phyloP scores from a whole-genome alignment of 2,329 filamentous ascomycete genomes.

The Penicillium hesseltinei region DNA sequence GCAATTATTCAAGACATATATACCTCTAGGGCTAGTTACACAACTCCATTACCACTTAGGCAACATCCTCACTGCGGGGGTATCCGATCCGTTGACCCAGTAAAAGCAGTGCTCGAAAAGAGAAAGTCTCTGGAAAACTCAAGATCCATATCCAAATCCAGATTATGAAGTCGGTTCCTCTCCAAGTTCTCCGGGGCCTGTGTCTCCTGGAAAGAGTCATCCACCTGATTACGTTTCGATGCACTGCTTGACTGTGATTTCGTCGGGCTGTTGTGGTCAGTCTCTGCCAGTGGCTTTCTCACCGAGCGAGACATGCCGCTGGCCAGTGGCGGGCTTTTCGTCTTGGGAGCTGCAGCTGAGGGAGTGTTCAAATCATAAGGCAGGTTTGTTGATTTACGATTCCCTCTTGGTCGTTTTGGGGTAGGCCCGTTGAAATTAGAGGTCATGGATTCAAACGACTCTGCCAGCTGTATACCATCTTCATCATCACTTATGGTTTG shows the following conservation, averaged over 20 bases:
- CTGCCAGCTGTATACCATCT: constrained; percentile 18
- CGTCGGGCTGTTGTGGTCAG: constrained; percentile 28
- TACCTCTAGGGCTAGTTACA: background rate
- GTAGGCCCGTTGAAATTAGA: constrained; percentile 22
- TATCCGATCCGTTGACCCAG: constrained; percentile 21
- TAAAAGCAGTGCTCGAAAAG: constrained; percentile 34
- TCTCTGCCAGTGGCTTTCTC: constrained; percentile 26
- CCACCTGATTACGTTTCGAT: constrained; percentile 11
- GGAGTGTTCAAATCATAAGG: background rate
- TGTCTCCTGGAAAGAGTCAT: constrained; percentile 7
- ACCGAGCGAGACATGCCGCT: background rate
- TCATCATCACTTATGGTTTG: constrained; percentile 19
- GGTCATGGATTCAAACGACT: constrained; percentile 23
- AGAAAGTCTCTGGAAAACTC: constrained; percentile 39
- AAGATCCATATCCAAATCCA: constrained; percentile 36
- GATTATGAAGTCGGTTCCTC: constrained; percentile 25
- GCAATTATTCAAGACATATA: background rate
- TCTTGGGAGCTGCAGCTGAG: constrained; percentile 1
- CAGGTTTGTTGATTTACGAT: constrained; percentile 15
- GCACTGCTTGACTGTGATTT: constrained; percentile 19
- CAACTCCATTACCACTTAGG: background rate
- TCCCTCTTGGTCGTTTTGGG: constrained; percentile 31
- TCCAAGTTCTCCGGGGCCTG: constrained; percentile 12
- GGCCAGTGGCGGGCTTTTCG: constrained; percentile 7
- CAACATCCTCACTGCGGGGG: background rate